These are phyloP conservation scores for Magnusiomyces tetraspermus DNA, from an alignment of 1,139 yeast species.

Conservation along the genomic window DNA sequence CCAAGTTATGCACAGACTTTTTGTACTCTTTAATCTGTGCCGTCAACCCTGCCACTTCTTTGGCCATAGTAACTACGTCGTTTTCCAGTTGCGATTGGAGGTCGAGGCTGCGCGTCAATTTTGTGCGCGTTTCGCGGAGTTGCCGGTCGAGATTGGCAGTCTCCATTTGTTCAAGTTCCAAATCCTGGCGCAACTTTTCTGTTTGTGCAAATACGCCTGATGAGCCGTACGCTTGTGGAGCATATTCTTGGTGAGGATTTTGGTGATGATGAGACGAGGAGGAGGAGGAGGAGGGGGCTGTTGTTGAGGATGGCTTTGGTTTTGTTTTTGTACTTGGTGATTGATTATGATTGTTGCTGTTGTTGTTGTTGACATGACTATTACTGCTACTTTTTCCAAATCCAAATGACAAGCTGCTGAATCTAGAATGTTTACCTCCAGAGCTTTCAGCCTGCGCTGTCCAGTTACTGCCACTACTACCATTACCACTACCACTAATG, in stretches of 20 bases:
- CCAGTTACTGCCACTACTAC: not conserved
- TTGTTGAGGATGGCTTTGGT: not conserved
- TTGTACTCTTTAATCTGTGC: conserved; percentile 21
- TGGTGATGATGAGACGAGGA: not conserved
- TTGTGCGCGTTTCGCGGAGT: conserved; percentile 19
- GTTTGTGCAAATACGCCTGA: not conserved
- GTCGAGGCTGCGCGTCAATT: conserved; percentile 17
- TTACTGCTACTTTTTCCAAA: too few relatives aligned
- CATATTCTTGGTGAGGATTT: not conserved
- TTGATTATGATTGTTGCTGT: not conserved
- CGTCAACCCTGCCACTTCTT: conserved; percentile 18
- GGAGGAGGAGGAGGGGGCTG: not conserved
- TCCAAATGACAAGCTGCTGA: not conserved
- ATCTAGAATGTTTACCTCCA: not conserved
- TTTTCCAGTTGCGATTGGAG: conserved; percentile 26
- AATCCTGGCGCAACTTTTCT: conserved; percentile 22
- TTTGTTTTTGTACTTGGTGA: not conserved
- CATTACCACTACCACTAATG: not conserved
- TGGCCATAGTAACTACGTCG: conserved; percentile 25
- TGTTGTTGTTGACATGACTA: too few relatives aligned
- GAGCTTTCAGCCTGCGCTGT: not conserved
- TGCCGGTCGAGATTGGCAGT: conserved; percentile 19
- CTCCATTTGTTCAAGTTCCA: conserved; percentile 26
- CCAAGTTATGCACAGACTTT: conserved; percentile 21
- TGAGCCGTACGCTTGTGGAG: not conserved